Evolutionary conservation across 805 yeast genomes (phyloP), one percentile per base, ranked within the genome.

Genomic region (Saturnispora silvae): DNA sequence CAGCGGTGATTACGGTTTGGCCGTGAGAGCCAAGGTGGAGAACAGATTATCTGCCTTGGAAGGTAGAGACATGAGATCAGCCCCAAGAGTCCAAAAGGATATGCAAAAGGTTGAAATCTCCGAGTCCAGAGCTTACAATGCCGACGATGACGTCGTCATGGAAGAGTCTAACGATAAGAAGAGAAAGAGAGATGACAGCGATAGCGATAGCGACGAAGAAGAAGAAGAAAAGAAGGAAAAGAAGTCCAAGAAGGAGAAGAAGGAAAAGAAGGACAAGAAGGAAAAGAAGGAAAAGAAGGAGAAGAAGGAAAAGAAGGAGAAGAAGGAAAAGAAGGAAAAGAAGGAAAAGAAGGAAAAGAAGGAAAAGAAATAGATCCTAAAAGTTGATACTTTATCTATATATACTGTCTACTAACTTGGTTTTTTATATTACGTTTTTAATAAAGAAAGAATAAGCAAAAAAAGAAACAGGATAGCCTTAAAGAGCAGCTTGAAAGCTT

Each of bases 51-150:
- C 95, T 59, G 83, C 87, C 43, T 70, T 92, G 50, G 98, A 92
- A 67, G 98, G 98, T 50, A 84, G 95, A 64, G 97, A 92, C 61
- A 65, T 87, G 58, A 80, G 95, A 68, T 80, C 95, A 29, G 78
- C 94, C 33, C 75, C 94, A 39, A 77, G 79, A 67, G 77, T 84
- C 48, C 77, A 75, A 43, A 82, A 80, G 60, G 83, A 82, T 52
- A 81, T 78, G 57, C 78, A 81, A 60, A 89, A 87, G 75, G 78
- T 86, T 48, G 94, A 82, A 45, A 72, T 89, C 50, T 64, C 84
- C 38, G 89, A 84, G 58, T 77, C 89, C 35, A 71, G 80, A 60
- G 82, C 89, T 40, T 92, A 92, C 67, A 92, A 89, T 56, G 94
- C 84, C 28, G 97, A 87, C 59, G 97, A 96, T 33, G 98, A 94